A percentile compares a stretch with the other conserved stretches of the same genome.
Conservation (phyloP, 1,284 basidiomycete species). For the Fomitopsis betulina region DNA sequence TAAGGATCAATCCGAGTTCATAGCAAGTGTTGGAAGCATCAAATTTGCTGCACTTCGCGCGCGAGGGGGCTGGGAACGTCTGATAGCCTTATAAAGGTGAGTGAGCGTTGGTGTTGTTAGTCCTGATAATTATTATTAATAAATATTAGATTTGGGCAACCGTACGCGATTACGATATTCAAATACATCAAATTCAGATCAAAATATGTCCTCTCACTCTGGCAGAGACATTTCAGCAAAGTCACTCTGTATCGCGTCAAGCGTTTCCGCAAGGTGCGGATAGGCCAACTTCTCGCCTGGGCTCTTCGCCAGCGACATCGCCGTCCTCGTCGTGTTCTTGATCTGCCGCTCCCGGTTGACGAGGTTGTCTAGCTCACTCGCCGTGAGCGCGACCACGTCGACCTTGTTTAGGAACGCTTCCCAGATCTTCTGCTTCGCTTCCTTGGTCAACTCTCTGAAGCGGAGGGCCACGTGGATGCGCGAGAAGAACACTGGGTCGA, state of each 20-base stretch:
- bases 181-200: too few species aligned
- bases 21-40: too few species aligned
- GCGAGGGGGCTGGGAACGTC: too few species aligned
- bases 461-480: constrained; percentile 62
- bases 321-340: constrained; percentile 60
- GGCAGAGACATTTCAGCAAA: neutral
- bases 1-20: too few species aligned
- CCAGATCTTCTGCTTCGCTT: constrained; percentile 52
- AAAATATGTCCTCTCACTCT: too few species aligned
- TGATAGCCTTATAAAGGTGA: too few species aligned
- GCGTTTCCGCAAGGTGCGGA: constrained; percentile 47
- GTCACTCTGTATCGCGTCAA: constrained; percentile 47
- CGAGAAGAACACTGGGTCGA: constrained; percentile 65
- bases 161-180: too few species aligned
- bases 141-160: too few species aligned
- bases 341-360: constrained; percentile 50
- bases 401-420: constrained; percentile 45
- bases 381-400: constrained; percentile 21
- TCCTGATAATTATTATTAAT: too few species aligned
- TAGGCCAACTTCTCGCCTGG: constrained; percentile 39
- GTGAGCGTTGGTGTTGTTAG: too few species aligned
- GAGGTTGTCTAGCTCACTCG: constrained; percentile 35
- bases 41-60: too few species aligned
- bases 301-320: constrained; percentile 51
- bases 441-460: constrained; percentile 46